Conservation (phyloP, 2,329 filamentous ascomycete genomes). For the Trichoderma koningiopsis region DNA sequence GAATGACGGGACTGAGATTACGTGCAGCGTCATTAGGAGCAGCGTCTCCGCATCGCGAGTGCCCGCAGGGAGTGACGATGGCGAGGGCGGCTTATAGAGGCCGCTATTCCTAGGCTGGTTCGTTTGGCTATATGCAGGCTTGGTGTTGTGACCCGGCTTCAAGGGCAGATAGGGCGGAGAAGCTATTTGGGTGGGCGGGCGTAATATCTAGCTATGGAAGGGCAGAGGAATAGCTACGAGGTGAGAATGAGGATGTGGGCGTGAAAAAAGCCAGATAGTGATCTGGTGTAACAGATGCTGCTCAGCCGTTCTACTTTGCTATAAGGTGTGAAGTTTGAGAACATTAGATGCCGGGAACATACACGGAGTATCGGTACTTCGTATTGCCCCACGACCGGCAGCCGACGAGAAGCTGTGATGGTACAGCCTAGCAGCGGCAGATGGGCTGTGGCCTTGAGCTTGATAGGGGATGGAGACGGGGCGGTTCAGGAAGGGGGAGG, state of each 20-base stretch:
- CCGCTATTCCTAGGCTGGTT: neutral
- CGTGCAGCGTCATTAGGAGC: conserved; percentile 4
- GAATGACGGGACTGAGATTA: neutral
- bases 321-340: neutral
- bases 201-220: neutral
- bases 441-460: neutral
- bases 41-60: neutral
- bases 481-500: neutral
- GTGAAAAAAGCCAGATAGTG: neutral
- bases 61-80: neutral
- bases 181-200: neutral
- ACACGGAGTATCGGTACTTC: neutral
- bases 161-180: conserved; percentile 13
- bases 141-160: conserved; percentile 21
- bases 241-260: neutral
- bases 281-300: neutral
- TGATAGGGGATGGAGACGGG: neutral
- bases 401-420: neutral
- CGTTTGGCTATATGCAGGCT: conserved; percentile 15
- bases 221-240: neutral
- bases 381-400: neutral
- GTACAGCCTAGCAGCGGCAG: neutral
- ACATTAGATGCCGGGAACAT: neutral
- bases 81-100: neutral
- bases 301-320: neutral